phyloP scores from a whole-genome alignment of 2,329 filamentous ascomycete genomes.

The Aureobasidium sp. region DNA sequence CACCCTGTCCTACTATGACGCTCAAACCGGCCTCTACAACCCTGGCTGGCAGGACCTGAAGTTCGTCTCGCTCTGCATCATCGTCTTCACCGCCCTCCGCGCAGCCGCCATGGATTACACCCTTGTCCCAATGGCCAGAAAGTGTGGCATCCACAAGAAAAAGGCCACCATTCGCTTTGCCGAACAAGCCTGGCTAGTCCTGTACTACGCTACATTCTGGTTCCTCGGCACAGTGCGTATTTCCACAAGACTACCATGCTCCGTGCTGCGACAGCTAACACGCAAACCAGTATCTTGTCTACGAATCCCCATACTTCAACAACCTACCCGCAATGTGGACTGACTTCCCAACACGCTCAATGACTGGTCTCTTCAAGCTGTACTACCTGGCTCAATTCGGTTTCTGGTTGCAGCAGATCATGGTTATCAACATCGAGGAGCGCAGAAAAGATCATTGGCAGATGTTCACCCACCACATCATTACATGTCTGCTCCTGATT shows the following conservation, averaged over 20 bases:
- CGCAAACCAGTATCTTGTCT: slow-evolving; percentile 64
- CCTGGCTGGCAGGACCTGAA: slow-evolving; percentile 73
- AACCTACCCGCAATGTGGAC: slow-evolving; percentile 74
- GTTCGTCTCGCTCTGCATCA: slow-evolving; percentile 68
- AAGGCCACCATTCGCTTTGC: slow-evolving; percentile 79
- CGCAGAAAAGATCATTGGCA: slow-evolving; percentile 90
- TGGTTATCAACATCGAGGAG: slow-evolving; percentile 92
- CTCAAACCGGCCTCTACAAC: slow-evolving; percentile 59
- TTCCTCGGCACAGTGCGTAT: slow-evolving; percentile 54
- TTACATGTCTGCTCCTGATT: slow-evolving; percentile 74
- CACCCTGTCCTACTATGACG: slow-evolving; percentile 73
- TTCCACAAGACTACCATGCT: too few relatives aligned
- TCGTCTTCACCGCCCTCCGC: slow-evolving; percentile 79
- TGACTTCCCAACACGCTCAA: slow-evolving; percentile 71
- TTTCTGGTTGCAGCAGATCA: slow-evolving; percentile 90
- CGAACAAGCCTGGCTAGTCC: slow-evolving; percentile 84
- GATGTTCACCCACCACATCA: slow-evolving; percentile 91
- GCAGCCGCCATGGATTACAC: slow-evolving; percentile 82
- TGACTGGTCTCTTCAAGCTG: slow-evolving; percentile 67
- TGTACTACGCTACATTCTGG: slow-evolving; percentile 81
- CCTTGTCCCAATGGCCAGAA: slow-evolving; percentile 66
- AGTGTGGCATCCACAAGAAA: slow-evolving; percentile 62
- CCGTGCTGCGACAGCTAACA: not conserved
- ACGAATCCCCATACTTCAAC: slow-evolving; percentile 67
- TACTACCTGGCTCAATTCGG: slow-evolving; percentile 87